Conservation (phyloP, 2,329 filamentous ascomycete genomes). For the Microdochium paspali region DNA sequence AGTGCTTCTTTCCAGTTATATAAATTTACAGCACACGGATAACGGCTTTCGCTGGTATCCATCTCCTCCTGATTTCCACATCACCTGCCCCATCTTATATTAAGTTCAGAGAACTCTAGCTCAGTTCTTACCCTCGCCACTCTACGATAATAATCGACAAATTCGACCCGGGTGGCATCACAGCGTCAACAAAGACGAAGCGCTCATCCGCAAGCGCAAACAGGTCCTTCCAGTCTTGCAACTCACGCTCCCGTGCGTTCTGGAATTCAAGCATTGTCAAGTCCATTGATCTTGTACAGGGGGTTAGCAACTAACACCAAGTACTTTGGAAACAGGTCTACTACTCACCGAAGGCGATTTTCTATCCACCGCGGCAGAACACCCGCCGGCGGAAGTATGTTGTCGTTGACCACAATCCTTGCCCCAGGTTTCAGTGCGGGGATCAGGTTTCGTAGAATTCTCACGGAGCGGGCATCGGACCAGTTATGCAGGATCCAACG, state of each 20-base stretch:
- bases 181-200: constrained; percentile 10
- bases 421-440: constrained; percentile 29
- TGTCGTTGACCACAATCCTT: constrained; percentile 18
- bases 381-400: constrained; percentile 4
- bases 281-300: constrained; percentile 6
- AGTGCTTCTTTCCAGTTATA: too few species aligned
- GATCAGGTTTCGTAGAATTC: constrained; percentile 24
- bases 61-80: too few species aligned
- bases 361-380: constrained; percentile 7
- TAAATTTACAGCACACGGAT: too few species aligned
- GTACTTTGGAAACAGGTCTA: too few species aligned
- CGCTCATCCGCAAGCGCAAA: constrained; percentile 8
- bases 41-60: too few species aligned
- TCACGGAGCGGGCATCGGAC: constrained; percentile 26
- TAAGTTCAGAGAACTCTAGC: too few species aligned
- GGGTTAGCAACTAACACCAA: background rate
- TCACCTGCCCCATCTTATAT: too few species aligned
- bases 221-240: constrained; percentile 12
- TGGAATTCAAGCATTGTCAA: constrained; percentile 12
- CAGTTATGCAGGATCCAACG: constrained; percentile 38
- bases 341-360: constrained; percentile 7
- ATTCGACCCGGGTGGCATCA: constrained; percentile 9
- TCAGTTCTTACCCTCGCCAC: constrained; percentile 10
- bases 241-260: constrained; percentile 13
- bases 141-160: constrained; percentile 9